Percentiles rank a stretch among this genome's conserved stretches.
phyloP scores from a whole-genome alignment of 129 eudicot species.

The Escallonia herrerae region DNA sequence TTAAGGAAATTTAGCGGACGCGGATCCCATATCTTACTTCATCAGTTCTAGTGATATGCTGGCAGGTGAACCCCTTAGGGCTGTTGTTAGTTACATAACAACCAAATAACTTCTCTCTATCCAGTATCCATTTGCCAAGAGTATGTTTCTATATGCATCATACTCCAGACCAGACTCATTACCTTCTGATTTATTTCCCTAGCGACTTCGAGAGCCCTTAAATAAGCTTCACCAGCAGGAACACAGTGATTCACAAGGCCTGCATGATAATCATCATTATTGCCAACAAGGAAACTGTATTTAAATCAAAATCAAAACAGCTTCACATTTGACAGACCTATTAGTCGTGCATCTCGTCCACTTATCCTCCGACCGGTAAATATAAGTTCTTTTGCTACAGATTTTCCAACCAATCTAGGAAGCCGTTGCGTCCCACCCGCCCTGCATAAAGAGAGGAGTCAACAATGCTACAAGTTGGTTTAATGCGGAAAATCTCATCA shows the following conservation, averaged over 20 bases:
- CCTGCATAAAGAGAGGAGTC: slow-evolving; percentile 39
- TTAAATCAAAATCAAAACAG: slow-evolving; percentile 2
- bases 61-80: too few species aligned
- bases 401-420: slow-evolving; percentile 90
- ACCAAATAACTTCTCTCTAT: neutral
- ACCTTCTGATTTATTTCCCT: slow-evolving; percentile 84
- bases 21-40: too few species aligned
- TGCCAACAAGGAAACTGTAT: neutral
- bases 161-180: neutral
- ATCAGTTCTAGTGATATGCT: too few species aligned
- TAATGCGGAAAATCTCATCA: neutral
- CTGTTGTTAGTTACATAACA: too few species aligned
- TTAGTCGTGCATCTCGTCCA: slow-evolving; percentile 66
- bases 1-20: too few species aligned
- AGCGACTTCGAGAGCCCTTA: slow-evolving; percentile 91
- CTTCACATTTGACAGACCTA: slow-evolving; percentile 40
- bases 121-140: neutral
- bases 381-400: slow-evolving; percentile 88
- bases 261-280: slow-evolving; percentile 23
- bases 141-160: neutral
- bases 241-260: slow-evolving; percentile 84
- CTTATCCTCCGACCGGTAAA: slow-evolving; percentile 77
- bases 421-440: slow-evolving; percentile 97
- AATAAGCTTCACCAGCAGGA: slow-evolving; percentile 73
- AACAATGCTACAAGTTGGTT: slow-evolving; percentile 4